A percentile compares a stretch with the other conserved stretches of the same genome.
These are phyloP conservation scores for Casaregolazyma lundiana DNA, from an alignment of 1,139 yeast species.

Conservation along the genomic window DNA sequence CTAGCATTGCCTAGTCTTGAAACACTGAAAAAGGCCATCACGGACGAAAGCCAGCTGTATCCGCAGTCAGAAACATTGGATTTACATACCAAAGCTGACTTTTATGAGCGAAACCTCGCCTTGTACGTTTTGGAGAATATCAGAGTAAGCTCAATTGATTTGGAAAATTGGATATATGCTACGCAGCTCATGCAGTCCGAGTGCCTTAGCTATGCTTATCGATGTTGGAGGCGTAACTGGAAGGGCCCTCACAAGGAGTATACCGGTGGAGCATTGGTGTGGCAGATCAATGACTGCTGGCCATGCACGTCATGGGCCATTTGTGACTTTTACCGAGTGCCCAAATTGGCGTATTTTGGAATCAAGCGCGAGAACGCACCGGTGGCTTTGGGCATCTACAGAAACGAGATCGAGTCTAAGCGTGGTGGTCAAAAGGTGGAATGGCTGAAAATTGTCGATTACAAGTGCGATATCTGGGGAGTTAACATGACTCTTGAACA, in stretches of 20 bases:
- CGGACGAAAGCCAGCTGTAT: constrained; percentile 34
- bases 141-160: constrained; percentile 32
- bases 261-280: constrained; percentile 43
- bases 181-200: constrained; percentile 50
- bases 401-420: constrained; percentile 25
- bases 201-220: constrained; percentile 43
- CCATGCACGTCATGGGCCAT: constrained; percentile 48
- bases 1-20: constrained; percentile 38
- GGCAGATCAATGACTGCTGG: constrained; percentile 54
- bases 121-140: constrained; percentile 44
- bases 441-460: constrained; percentile 2
- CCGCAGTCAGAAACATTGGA: constrained; percentile 41
- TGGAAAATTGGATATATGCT: constrained; percentile 43
- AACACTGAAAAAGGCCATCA: constrained; percentile 34
- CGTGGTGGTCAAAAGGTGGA: not conserved
- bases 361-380: constrained; percentile 42
- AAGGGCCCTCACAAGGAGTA: constrained; percentile 35
- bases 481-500: constrained; percentile 32
- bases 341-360: constrained; percentile 45
- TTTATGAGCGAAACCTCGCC: constrained; percentile 43
- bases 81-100: constrained; percentile 41
- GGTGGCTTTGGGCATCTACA: constrained; percentile 37
- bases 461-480: constrained; percentile 40
- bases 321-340: constrained; percentile 39
- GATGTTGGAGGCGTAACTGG: constrained; percentile 48